Evolutionary conservation across 1,284 basidiomycete genomes (phyloP).

Genomic region (Trametes pubescens): DNA sequence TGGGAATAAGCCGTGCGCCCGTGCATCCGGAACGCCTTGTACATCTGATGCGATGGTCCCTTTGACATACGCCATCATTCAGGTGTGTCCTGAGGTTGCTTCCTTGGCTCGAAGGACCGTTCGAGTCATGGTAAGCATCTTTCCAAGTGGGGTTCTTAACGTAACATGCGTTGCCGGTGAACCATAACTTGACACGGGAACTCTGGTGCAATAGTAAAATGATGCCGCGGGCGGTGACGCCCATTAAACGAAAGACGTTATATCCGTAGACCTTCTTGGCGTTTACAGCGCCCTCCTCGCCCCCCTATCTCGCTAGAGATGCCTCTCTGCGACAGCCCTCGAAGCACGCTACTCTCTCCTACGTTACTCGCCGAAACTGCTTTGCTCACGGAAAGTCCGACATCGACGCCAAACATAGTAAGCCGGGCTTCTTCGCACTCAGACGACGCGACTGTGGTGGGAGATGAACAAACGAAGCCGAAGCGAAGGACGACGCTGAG

Average conservation of each 20-base stretch:
- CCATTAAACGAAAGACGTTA: background rate
- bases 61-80: conserved; percentile 10
- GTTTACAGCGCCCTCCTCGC: background rate
- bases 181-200: background rate
- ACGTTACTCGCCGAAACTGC: background rate
- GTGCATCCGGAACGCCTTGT: background rate
- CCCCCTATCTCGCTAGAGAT: background rate
- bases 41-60: conserved; percentile 3
- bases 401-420: background rate
- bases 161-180: background rate
- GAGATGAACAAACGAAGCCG: background rate
- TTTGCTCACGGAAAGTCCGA: conserved; percentile 4
- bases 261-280: background rate
- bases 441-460: conserved; percentile 1
- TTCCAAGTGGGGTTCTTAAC: background rate
- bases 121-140: background rate
- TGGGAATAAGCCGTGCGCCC: background rate
- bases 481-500: background rate
- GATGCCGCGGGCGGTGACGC: background rate
- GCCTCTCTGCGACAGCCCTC: background rate
- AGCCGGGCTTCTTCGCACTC: background rate
- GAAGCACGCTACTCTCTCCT: background rate
- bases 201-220: background rate
- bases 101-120: background rate
- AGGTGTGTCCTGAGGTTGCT: background rate